Evolutionary conservation across 495 filamentous ascomycete species (phyloP).

Genomic region (Amniculicola lignicola): DNA sequence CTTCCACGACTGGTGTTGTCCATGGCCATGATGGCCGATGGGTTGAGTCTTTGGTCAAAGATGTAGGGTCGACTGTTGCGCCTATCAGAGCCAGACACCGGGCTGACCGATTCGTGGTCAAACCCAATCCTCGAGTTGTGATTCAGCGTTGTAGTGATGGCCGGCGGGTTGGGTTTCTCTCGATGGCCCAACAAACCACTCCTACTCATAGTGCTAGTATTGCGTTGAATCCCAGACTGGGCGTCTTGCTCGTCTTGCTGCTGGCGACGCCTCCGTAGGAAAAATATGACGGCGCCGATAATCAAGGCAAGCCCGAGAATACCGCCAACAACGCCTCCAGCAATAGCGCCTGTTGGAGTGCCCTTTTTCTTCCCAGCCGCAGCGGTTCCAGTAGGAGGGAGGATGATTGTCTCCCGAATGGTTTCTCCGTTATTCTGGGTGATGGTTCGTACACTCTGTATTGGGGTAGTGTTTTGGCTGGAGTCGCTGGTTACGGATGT

Average conservation of each 20-base stretch:
- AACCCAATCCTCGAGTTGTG: neutral
- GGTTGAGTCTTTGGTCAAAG: constrained; percentile 34
- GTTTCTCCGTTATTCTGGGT: constrained; percentile 22
- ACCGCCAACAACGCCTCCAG: constrained; percentile 28
- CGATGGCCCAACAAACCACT: constrained; percentile 20
- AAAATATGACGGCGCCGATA: constrained; percentile 10
- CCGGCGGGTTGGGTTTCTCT: constrained; percentile 13
- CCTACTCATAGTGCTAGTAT: constrained; percentile 32
- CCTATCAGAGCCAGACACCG: constrained; percentile 28
- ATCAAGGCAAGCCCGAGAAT: constrained; percentile 17
- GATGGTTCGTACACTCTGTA: too few species aligned
- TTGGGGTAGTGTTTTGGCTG: neutral
- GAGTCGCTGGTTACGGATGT: neutral
- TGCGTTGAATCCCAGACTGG: constrained; percentile 17
- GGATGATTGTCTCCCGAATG: constrained; percentile 25
- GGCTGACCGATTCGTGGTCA: constrained; percentile 27
- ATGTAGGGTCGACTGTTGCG: constrained; percentile 23
- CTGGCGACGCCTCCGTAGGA: constrained; percentile 12
- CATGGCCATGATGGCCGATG: constrained; percentile 22
- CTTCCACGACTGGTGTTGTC: constrained; percentile 30
- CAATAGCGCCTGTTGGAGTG: constrained; percentile 23
- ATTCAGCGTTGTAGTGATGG: constrained; percentile 11
- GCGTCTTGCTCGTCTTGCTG: constrained; percentile 14
- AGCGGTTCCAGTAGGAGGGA: constrained; percentile 1
- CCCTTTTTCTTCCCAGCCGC: neutral